A percentile compares a stretch with the other conserved stretches of the same genome.
Conservation (phyloP, 768 basidiomycete genomes). For the Termitomyces heimii region DNA sequence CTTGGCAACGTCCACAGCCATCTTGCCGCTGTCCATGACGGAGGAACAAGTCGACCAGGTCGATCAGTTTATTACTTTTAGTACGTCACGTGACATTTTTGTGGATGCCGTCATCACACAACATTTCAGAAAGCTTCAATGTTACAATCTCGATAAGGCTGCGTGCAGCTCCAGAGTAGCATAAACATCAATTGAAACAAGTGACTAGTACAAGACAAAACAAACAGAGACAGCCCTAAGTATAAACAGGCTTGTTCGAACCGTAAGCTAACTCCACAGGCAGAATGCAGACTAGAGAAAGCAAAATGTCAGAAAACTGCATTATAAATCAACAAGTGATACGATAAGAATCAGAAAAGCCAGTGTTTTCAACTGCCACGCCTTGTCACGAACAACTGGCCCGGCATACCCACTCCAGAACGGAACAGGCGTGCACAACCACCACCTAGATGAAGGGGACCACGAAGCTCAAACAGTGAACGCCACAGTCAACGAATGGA, state of each 20-base stretch:
- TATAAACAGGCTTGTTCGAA: background rate
- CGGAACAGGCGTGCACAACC: conserved; percentile 34
- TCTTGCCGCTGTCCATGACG: conserved; percentile 18
- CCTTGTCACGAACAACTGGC: conserved; percentile 21
- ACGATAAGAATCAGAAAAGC: conserved; percentile 53
- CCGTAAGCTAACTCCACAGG: background rate
- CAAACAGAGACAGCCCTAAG: background rate
- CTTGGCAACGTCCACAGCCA: conserved; percentile 7
- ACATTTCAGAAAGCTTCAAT: background rate
- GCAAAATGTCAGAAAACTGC: background rate
- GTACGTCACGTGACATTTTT: conserved; percentile 9
- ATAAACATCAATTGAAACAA: background rate
- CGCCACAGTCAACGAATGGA: conserved; percentile 74
- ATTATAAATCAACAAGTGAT: background rate
- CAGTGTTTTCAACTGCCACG: conserved; percentile 52
- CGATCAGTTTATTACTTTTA: conserved; percentile 9
- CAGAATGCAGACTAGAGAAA: background rate
- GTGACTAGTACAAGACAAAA: background rate
- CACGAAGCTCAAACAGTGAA: conserved; percentile 23
- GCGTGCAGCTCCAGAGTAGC: too few relatives aligned
- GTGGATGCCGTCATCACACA: background rate
- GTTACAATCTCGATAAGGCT: too few relatives aligned
- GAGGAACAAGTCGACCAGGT: background rate
- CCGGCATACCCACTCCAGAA: conserved; percentile 44
- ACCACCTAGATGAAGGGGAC: conserved; percentile 28